These are phyloP conservation scores for Scutellaria minor DNA, from an alignment of 257 asterid species.

Conservation along the genomic window DNA sequence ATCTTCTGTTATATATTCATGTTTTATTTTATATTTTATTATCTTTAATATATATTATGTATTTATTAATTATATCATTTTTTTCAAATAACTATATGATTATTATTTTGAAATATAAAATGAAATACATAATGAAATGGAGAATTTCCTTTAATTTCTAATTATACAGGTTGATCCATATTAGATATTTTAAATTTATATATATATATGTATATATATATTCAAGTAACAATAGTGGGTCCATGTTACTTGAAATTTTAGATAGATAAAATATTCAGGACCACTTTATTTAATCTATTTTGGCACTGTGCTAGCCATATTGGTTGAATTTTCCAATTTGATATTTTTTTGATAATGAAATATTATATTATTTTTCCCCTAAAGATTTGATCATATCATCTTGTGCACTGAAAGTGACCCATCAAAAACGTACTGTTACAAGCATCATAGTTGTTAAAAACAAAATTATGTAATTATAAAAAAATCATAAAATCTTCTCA, in stretches of 20 bases:
- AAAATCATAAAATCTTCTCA: background rate
- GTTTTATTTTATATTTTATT: no score
- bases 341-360: conserved; percentile 36
- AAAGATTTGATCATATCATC: conserved; percentile 12
- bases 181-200: no score
- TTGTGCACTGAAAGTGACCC: conserved; percentile 35
- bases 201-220: no score
- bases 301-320: conserved; percentile 23
- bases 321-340: conserved; percentile 20
- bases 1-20: no score
- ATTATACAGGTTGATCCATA: no score
- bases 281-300: conserved; percentile 27
- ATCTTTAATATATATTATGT: background rate
- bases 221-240: background rate
- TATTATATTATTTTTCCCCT: conserved; percentile 14
- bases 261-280: conserved; percentile 16
- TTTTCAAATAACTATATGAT: no score
- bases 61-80: no score
- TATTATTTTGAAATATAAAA: no score
- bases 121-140: no score
- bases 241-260: conserved; percentile 1
- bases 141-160: no score
- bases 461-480: background rate
- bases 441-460: conserved; percentile 37
- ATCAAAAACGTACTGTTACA: conserved; percentile 18